phyloP scores from a whole-genome alignment of 176 grass and related monocot genomes.

The Lolium multiflorum region DNA sequence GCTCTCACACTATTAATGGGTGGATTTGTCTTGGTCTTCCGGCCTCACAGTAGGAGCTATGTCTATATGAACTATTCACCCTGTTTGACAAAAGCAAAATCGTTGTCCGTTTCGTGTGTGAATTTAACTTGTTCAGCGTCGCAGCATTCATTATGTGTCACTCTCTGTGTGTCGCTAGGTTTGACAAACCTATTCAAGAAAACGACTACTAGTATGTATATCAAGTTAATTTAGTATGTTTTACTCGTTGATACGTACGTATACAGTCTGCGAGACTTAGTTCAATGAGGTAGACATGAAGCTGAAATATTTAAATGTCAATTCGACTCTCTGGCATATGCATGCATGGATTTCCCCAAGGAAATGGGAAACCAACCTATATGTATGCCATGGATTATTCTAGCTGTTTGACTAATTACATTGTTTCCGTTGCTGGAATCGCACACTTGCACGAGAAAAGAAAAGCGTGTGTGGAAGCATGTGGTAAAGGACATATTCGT shows the following conservation, averaged over 20 bases:
- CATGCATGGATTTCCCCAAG: conserved; percentile 21
- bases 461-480: conserved; percentile 38
- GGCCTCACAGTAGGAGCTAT: neutral
- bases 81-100: conserved; percentile 43
- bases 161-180: conserved; percentile 31
- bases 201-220: neutral
- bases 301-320: conserved; percentile 47
- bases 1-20: conserved; percentile 25
- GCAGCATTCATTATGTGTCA: conserved; percentile 41
- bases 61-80: conserved; percentile 38
- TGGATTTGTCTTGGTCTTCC: conserved; percentile 41
- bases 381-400: neutral
- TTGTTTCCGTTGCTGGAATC: neutral
- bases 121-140: conserved; percentile 43
- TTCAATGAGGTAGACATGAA: conserved; percentile 24
- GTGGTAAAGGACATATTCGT: conserved; percentile 19
- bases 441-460: neutral
- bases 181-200: conserved; percentile 42
- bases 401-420: neutral
- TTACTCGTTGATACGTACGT: neutral
- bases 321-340: conserved; percentile 31
- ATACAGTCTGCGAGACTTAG: conserved; percentile 12
- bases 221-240: neutral
- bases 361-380: conserved; percentile 37
- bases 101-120: conserved; percentile 18